Base-by-base conservation (phyloP, 768 basidiomycete genomes). In the Auricularia auricula-judae region DNA sequence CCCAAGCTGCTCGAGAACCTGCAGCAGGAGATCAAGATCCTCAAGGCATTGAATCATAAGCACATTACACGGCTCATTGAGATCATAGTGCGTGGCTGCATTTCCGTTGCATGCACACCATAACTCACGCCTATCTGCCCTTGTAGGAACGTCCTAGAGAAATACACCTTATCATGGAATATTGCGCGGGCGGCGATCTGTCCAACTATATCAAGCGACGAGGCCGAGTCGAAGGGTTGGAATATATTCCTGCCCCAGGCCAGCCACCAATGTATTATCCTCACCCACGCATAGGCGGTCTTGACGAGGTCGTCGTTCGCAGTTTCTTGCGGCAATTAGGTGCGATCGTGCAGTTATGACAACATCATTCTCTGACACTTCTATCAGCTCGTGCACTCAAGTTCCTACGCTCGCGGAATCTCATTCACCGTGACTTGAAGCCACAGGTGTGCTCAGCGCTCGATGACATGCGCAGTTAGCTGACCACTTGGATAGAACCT, bases 341-440 rank as follows among this genome's bases (percentile, higher is more conserved):
- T 87, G 68, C 69, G 84, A 75, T 44, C 7, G 51, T 14, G 11
- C 56, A 35, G n/a, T 5, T 59, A 43, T 60, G 36, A 11, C 21
- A 60, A 4, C 47, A 18, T 23, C 53, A 39, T 35, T n/a, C n/a
- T n/a, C 34, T 65, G 23, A 60, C 39, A 53, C 18, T 7, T 2
- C 43, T n/a, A 33, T 4, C 62, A 95, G 95, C 92, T 7, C 87
- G 92, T 59, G 96, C 96, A 2, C 84, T 99, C 71, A 94, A 93
- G 73, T 98, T 98, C 70, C 79, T 98, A 39, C 83, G 95, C 29
- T 83, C 88, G 35, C 82, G 90, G 66, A 89, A 96, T 72, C 82
- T 98, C 56, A 93, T 99, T 42, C 97, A 99, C 74, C 81, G 97
- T 59, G 97, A 98, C 72, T 94, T 99, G 74, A 99, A 99, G 74